A percentile compares a stretch with the other conserved stretches of the same genome.
phyloP scores from a whole-genome alignment of 2,329 filamentous ascomycete genomes.

The Cryphonectria japonica region DNA sequence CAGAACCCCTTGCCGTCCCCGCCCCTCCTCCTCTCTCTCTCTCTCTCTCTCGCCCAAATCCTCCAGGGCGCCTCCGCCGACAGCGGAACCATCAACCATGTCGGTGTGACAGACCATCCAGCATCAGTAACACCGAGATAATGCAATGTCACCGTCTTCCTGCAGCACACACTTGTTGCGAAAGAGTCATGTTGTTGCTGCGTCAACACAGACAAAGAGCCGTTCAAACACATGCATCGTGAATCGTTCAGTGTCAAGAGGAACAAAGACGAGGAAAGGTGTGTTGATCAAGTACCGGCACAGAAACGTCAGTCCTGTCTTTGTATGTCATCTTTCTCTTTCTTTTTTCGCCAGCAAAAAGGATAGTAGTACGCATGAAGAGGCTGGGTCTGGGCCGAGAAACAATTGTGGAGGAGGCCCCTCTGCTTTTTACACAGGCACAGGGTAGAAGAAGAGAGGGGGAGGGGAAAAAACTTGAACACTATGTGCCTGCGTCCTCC shows the following conservation, averaged over 20 bases:
- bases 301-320: background rate
- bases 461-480: background rate
- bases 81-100: background rate
- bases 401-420: background rate
- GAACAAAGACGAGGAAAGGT: too few relatives aligned
- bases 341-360: background rate
- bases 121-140: background rate
- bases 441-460: background rate
- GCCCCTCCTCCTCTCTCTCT: background rate
- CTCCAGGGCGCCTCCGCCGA: background rate
- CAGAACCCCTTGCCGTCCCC: background rate
- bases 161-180: background rate
- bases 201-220: too few relatives aligned
- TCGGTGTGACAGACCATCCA: constrained; percentile 4
- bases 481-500: background rate
- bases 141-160: background rate
- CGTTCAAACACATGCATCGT: background rate
- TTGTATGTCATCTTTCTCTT: too few relatives aligned
- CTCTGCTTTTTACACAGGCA: background rate
- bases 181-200: background rate
- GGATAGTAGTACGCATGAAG: background rate
- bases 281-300: background rate
- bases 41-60: background rate
- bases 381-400: background rate
- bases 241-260: too few relatives aligned